These are phyloP conservation scores for Chrysoporthe austroafricana DNA, from an alignment of 2,329 filamentous ascomycete genomes.

Conservation along the genomic window DNA sequence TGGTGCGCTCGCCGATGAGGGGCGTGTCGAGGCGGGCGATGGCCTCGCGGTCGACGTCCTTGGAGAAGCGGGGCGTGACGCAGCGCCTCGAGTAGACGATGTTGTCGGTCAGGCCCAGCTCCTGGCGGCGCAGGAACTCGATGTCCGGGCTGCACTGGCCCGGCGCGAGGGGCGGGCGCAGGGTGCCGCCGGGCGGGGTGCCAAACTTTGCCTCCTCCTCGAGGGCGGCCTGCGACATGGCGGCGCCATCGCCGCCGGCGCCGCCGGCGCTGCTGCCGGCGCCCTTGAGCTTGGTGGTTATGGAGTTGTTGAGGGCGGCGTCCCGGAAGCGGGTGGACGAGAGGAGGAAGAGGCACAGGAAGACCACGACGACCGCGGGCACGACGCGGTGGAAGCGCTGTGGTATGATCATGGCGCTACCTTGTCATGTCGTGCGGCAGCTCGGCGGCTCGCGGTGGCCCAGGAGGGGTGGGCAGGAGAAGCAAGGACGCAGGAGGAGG, in stretches of 20 bases:
- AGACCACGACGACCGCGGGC: constrained; percentile 24
- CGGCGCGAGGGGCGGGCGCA: constrained; percentile 26
- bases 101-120: constrained; percentile 44
- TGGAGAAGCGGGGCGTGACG: constrained; percentile 43
- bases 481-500: background rate
- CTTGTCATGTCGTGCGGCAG: constrained; percentile 25
- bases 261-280: background rate
- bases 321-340: constrained; percentile 27
- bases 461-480: background rate
- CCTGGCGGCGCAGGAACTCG: constrained; percentile 35
- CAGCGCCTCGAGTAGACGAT: constrained; percentile 51
- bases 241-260: background rate
- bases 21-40: constrained; percentile 44
- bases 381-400: constrained; percentile 29
- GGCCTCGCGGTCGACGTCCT: constrained; percentile 40
- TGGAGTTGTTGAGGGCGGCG: constrained; percentile 20
- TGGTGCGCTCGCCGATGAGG: constrained; percentile 40
- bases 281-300: constrained; percentile 21
- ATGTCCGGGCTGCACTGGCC: constrained; percentile 32
- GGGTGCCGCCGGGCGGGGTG: constrained; percentile 18
- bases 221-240: constrained; percentile 22
- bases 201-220: constrained; percentile 27
- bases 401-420: constrained; percentile 30
- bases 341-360: constrained; percentile 27
- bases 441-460: constrained; percentile 3